Evolutionary conservation across 441 rosid genomes (phyloP).

Genomic region (Arabidopsis hybrid): DNA sequence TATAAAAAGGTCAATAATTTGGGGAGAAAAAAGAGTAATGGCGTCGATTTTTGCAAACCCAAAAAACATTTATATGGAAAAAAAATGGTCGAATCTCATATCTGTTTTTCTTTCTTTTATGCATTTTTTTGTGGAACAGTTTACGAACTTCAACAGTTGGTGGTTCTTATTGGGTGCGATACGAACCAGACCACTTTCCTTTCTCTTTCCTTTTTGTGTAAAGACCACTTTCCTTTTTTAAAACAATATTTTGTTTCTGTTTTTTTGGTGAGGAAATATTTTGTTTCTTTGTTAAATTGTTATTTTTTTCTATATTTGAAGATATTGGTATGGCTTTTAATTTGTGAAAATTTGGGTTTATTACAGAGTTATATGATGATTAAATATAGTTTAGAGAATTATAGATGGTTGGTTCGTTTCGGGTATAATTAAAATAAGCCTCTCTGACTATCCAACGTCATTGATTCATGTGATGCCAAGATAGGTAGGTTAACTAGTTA

Average conservation of each 20-base stretch:
- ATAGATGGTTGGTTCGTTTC: conserved; percentile 16
- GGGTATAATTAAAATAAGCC: not conserved
- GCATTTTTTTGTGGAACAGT: conserved; percentile 8
- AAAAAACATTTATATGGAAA: not conserved
- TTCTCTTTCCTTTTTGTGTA: no score
- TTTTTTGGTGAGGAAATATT: no score
- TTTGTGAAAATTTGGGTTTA: not conserved
- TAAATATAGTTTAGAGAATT: not conserved
- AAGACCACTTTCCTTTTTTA: no score
- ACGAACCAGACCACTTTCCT: conserved; percentile 35
- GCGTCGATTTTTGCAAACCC: conserved; percentile 4
- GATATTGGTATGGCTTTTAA: not conserved
- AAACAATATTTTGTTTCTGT: not conserved
- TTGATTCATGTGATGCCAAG: conserved; percentile 32
- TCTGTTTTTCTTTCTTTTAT: not conserved
- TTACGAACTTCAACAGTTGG: conserved; percentile 31
- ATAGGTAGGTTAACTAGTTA: conserved; percentile 30
- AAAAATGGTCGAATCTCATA: conserved; percentile 9
- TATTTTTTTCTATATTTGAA: no score
- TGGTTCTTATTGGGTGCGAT: conserved; percentile 31
- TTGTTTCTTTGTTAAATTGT: no score
- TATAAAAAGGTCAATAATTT: conserved; percentile 23
- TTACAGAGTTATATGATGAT: not conserved
- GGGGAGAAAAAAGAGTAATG: conserved; percentile 22
- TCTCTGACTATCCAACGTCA: conserved; percentile 12